Conservation (phyloP, 495 filamentous ascomycete species). For the Penicillium crystallinum region DNA sequence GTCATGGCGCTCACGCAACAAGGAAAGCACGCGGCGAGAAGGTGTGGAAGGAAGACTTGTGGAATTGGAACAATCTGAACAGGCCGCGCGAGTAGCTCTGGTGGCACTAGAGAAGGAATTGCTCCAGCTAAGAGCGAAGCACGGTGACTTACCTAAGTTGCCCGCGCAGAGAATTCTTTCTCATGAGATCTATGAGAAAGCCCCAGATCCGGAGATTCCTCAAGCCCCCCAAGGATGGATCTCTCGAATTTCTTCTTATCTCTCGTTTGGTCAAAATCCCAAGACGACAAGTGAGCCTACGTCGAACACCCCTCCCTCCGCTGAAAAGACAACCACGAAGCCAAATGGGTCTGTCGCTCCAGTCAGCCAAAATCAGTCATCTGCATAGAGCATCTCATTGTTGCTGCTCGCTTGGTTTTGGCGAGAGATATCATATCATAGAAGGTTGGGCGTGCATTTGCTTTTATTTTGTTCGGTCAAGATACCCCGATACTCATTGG, state of each 20-base stretch:
- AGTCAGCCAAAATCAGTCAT: neutral
- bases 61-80: conserved; percentile 61
- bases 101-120: conserved; percentile 64
- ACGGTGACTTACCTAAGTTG: conserved; percentile 24
- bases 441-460: conserved; percentile 1
- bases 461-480: conserved; percentile 1
- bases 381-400: neutral
- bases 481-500: conserved; percentile 2
- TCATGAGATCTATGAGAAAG: conserved; percentile 41
- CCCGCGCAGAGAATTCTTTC: conserved; percentile 37
- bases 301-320: neutral
- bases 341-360: neutral
- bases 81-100: conserved; percentile 52
- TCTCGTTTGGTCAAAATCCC: conserved; percentile 20
- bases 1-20: conserved; percentile 65
- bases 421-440: neutral
- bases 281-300: neutral
- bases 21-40: conserved; percentile 70
- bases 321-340: neutral
- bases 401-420: neutral
- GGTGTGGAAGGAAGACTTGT: conserved; percentile 66
- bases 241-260: conserved; percentile 29
- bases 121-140: conserved; percentile 49
- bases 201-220: conserved; percentile 28
- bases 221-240: conserved; percentile 27